Evolutionary conservation across 2,329 filamentous ascomycete genomes (phyloP).

Genomic region (Penicillium sp.): DNA sequence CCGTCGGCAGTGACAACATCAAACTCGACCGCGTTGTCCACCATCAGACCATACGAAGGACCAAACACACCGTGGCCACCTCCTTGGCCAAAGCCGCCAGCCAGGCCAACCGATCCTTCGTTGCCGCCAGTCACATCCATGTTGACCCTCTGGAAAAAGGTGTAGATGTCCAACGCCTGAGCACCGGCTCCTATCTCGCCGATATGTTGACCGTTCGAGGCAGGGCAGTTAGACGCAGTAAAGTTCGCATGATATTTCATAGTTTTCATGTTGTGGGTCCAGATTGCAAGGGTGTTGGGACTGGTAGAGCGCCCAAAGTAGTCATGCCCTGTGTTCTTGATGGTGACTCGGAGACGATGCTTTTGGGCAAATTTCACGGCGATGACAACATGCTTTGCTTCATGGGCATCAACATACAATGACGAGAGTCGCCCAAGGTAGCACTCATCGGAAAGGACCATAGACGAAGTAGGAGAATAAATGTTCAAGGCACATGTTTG

Average conservation of each 20-base stretch:
- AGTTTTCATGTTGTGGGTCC: no score
- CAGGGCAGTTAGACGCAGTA: conserved; percentile 9
- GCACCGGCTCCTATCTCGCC: conserved; percentile 34
- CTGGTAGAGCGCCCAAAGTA: no score
- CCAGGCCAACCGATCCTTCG: conserved; percentile 49
- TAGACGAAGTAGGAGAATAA: no score
- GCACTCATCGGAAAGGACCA: no score
- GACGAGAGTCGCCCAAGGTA: no score
- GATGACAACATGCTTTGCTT: no score
- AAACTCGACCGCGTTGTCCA: conserved; percentile 53
- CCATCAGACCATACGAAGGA: conserved; percentile 45
- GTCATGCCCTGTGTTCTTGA: no score
- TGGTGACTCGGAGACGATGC: no score
- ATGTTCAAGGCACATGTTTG: conserved; percentile 27
- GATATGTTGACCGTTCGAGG: conserved; percentile 48
- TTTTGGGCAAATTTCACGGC: no score
- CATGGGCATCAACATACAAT: no score
- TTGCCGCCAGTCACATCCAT: conserved; percentile 14
- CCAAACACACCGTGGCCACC: conserved; percentile 59
- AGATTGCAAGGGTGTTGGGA: no score
- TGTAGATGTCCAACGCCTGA: conserved; percentile 15
- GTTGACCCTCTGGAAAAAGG: background rate
- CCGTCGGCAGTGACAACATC: conserved; percentile 54
- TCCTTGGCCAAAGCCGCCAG: conserved; percentile 50
- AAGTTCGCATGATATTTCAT: conserved; percentile 1